Evolutionary conservation across 1,139 yeast genomes (phyloP), one percentile per base, ranked within the genome.

Genomic region (Hyphopichia khmerensis): DNA sequence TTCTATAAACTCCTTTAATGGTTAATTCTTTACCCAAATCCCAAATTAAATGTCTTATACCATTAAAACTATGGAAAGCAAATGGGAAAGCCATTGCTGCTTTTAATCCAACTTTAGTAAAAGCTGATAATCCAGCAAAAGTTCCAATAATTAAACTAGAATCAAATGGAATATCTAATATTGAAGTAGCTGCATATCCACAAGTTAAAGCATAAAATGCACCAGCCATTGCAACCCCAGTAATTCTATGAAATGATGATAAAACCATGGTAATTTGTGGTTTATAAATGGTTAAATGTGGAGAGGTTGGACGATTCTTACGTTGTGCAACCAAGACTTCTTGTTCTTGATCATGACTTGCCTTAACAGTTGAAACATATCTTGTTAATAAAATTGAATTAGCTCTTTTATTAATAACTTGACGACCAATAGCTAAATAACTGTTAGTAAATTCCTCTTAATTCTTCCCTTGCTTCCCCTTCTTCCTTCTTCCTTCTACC

Each of bases 1-100:
- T 90, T 70, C 87, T 80, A 79, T 87, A 87, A 48, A 95, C 97
- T 54, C 96, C 97, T 62, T 84, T 80, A 53, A 87, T 58, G 49
- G 90, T 77, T 64, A 91, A 79, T 65, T 85, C 88, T 54, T 71
- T 75, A 60, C 95, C 95, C 43, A 82, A 64, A 65, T 93, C 98
- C 98, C 98, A 93, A 45, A 88, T 60, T 69, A 91, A 72, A 66
- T 93, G 99, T 79, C 99, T 87, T 49, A 91, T 50, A 56, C 98
- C 97, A 65, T 91, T 90, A 64, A 75, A 79, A 40, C 77, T 62
- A 67, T 93, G 99, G 84, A 79, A 90, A 36, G 87, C 87, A 66
- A 93, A 90, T 52, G 97, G 93, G 69, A 80, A 79, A 4, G 95
- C 82, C 57, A 85, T 80, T 33, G 79, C 57, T 40, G 85, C 83